These are phyloP conservation scores for Suhomyces vadensis DNA, from an alignment of 805 yeast genomes.

Conservation along the genomic window DNA sequence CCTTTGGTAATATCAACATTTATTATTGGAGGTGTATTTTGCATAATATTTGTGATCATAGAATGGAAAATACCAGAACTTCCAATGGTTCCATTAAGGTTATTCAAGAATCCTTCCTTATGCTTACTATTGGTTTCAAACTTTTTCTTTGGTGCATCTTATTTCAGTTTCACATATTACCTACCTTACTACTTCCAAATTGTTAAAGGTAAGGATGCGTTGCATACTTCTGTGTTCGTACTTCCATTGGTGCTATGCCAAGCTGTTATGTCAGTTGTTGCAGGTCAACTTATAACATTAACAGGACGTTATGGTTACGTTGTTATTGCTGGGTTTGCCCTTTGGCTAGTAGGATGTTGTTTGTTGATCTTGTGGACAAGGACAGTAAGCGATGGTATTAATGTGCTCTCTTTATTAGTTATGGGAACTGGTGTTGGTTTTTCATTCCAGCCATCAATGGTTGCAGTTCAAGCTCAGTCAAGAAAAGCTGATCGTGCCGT, in stretches of 20 bases:
- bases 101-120: conserved; percentile 39
- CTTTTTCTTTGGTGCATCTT: conserved; percentile 51
- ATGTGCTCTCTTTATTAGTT: conserved; percentile 29
- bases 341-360: conserved; percentile 45
- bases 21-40: conserved; percentile 36
- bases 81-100: conserved; percentile 55
- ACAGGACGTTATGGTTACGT: conserved; percentile 45
- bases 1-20: conserved; percentile 36
- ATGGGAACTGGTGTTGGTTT: conserved; percentile 46
- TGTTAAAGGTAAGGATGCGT: conserved; percentile 40
- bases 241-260: conserved; percentile 48
- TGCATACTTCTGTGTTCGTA: conserved; percentile 42
- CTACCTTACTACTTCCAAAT: conserved; percentile 51
- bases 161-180: conserved; percentile 48
- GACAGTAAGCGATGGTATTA: conserved; percentile 32
- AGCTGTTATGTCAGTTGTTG: conserved; percentile 41
- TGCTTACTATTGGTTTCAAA: conserved; percentile 33
- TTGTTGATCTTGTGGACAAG: conserved; percentile 35
- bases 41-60: conserved; percentile 45
- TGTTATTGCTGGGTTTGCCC: conserved; percentile 40
- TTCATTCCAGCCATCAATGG: conserved; percentile 56
- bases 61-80: conserved; percentile 51
- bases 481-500: conserved; percentile 55
- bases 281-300: conserved; percentile 48
- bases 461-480: conserved; percentile 57